Evolutionary conservation across 306 rosid species (phyloP), one percentile per base, ranked within the genome.

Genomic region (Lupinus albus): DNA sequence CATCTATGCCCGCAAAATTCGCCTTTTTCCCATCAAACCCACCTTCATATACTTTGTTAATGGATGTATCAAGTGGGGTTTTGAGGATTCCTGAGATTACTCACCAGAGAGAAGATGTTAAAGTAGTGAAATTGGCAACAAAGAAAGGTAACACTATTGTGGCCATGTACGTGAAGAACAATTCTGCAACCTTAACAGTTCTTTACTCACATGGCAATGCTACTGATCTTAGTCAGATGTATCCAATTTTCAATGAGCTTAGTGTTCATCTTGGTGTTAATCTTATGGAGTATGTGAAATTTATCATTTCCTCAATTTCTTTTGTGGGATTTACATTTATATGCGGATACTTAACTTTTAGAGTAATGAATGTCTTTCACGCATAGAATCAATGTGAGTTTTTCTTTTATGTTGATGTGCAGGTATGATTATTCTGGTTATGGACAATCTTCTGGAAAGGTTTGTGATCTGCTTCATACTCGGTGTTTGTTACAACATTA

Each of bases 361-460:
- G 58, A 32, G 13, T 6, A 39, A 18, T 53, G 14, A 42, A 60
- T 52, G 52, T 20, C 7, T n/a, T 62, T 62, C 62, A 33, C 39
- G 21, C 35, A 51, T 62, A 60, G 17, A 57, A 64, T 21, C 50
- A 45, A 52, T 39, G 7, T 59, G 46, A 51, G 16, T 50, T 59
- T 20, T 20, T 30, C 64, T 3, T 11, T 41, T 11, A 33, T 70
- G 0, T 21, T 21, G 42, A 38, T 78, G 7, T 84, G 67, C 78
- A 87, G 93, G 77, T 87, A 82, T 17, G 93, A 87, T 71, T 87
- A 87, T 71, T 87, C 93, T 87, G 93, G 93, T 6, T 84, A 87
- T 78, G 93, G 93, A 67, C 87, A 84, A 69, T 87, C 93, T 72
- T 78, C 86, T 45, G 93, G 93, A 80, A 84, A 87, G 87, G 93